These are phyloP conservation scores for Aspergillus pseudotamarii DNA, from an alignment of 2,329 filamentous ascomycete genomes.

Conservation along the genomic window DNA sequence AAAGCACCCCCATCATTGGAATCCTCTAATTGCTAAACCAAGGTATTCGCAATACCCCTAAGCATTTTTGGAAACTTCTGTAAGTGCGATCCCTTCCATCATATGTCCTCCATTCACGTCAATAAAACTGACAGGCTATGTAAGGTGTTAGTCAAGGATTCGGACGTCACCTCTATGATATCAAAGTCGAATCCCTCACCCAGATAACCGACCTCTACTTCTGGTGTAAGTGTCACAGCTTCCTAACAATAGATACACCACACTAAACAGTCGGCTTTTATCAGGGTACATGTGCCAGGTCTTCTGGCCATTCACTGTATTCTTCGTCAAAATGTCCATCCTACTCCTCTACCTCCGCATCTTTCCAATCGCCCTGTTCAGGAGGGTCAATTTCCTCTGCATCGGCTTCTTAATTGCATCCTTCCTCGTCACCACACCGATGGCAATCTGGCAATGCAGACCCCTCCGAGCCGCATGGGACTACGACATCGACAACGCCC, in stretches of 20 bases:
- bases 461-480: constrained; percentile 1
- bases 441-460: constrained; percentile 3
- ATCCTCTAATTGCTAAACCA: not conserved
- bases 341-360: constrained; percentile 5
- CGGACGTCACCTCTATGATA: constrained; percentile 3
- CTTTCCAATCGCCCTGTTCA: not conserved
- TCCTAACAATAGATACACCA: not conserved
- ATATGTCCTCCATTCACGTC: not conserved
- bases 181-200: not conserved
- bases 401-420: not conserved
- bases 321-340: constrained; percentile 7
- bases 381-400: not conserved
- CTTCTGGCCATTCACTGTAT: constrained; percentile 3
- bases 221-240: not conserved
- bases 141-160: not conserved
- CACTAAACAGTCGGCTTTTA: not conserved
- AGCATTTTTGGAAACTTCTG: not conserved
- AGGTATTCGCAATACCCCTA: not conserved
- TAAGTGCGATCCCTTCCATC: not conserved
- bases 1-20: not conserved
- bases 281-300: constrained; percentile 4
- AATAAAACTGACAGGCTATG: not conserved
- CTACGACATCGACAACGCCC: not conserved
- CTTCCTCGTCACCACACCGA: not conserved
- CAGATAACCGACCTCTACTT: not conserved